Conservation (phyloP, 2,329 filamentous ascomycete species). For the Pseudogymnoascus sp. region DNA sequence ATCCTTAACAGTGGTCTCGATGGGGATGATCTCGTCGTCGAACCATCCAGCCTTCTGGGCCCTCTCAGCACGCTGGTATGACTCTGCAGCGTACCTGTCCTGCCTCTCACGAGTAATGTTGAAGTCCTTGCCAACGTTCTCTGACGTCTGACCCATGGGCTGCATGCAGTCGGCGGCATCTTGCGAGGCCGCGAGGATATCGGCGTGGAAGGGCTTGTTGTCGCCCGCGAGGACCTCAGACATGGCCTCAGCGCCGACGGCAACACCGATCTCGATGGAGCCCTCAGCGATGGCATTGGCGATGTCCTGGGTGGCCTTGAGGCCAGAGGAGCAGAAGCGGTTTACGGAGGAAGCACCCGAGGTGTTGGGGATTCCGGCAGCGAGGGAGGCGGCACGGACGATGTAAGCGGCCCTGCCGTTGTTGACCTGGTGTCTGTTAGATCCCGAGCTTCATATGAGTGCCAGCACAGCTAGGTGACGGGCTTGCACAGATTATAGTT, state of each 20-base stretch:
- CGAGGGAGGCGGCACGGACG: constrained; percentile 76
- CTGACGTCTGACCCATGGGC: constrained; percentile 96
- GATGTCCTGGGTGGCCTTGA: constrained; percentile 93
- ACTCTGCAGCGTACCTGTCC: constrained; percentile 80
- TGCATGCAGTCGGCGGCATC: constrained; percentile 80
- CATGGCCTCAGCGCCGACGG: constrained; percentile 87
- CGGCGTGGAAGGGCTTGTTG: constrained; percentile 66
- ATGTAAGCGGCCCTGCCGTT: constrained; percentile 86
- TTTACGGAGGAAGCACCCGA: constrained; percentile 74
- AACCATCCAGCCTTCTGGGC: constrained; percentile 89
- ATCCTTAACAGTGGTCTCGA: constrained; percentile 73
- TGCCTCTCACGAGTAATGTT: constrained; percentile 70
- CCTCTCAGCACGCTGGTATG: constrained; percentile 75
- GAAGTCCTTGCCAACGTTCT: constrained; percentile 92
- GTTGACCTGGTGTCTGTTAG: constrained; percentile 49
- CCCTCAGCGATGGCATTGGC: constrained; percentile 76
- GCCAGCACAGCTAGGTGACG: constrained; percentile 16
- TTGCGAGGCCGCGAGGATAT: constrained; percentile 61
- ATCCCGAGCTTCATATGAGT: neutral
- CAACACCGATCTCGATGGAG: constrained; percentile 79
- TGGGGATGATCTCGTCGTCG: constrained; percentile 88
- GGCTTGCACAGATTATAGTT: constrained; percentile 17
- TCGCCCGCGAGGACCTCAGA: constrained; percentile 61
- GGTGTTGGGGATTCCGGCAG: constrained; percentile 90
- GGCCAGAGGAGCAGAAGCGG: constrained; percentile 93